A percentile compares a stretch with the other conserved stretches of the same genome.
Evolutionary conservation across 179 eudicot species (phyloP).

Genomic region (Heliamphora pulchella): DNA sequence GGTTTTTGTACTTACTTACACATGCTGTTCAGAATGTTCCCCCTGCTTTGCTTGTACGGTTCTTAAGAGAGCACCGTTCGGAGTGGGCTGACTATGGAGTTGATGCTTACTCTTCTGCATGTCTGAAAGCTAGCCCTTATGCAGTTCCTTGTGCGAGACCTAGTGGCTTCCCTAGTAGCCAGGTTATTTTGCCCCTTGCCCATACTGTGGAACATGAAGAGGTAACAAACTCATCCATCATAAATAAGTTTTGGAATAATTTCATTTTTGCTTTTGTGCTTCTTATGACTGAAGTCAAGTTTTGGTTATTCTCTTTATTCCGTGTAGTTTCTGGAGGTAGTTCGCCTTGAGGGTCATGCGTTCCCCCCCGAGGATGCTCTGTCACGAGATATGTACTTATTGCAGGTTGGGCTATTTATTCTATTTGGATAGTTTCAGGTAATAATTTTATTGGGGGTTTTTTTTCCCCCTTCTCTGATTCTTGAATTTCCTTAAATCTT

Average conservation of each 20-base stretch:
- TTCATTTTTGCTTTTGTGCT: neutral
- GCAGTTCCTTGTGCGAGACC: slow-evolving; percentile 43
- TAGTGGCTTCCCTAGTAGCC: slow-evolving; percentile 41
- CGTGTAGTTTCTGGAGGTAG: slow-evolving; percentile 65
- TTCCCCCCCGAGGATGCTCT: slow-evolving; percentile 63
- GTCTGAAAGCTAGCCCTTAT: slow-evolving; percentile 41
- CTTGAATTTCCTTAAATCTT: neutral
- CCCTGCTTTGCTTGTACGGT: slow-evolving; percentile 52
- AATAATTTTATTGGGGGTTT: neutral
- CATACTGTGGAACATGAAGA: slow-evolving; percentile 57
- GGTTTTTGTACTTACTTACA: neutral
- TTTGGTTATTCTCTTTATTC: neutral
- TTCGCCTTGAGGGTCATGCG: slow-evolving; percentile 78
- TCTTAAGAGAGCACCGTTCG: slow-evolving; percentile 52
- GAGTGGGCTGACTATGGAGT: slow-evolving; percentile 59
- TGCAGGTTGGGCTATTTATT: slow-evolving; percentile 44
- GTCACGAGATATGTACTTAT: slow-evolving; percentile 65
- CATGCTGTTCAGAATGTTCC: slow-evolving; percentile 36
- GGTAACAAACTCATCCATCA: slow-evolving; percentile 24
- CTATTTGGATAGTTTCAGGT: neutral
- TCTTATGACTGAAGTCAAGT: neutral
- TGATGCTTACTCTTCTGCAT: slow-evolving; percentile 53
- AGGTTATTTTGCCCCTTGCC: slow-evolving; percentile 45
- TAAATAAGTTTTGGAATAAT: neutral
- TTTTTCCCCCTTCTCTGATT: neutral